Conservation (phyloP, 1,284 basidiomycete species). For the Naganishia liquefaciens region DNA sequence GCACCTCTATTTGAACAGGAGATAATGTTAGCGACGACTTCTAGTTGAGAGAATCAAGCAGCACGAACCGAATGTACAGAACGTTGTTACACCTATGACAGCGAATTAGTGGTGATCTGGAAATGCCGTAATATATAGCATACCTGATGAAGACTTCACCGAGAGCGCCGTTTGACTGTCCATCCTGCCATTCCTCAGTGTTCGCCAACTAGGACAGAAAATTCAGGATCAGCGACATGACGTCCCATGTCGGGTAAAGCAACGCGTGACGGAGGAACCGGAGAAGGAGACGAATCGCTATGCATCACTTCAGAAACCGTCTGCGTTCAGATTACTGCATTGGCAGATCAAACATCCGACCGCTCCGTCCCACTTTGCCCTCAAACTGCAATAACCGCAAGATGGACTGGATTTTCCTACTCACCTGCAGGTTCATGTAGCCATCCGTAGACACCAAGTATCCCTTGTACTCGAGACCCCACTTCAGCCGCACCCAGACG, state of each 20-base stretch:
- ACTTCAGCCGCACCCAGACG: constrained; percentile 92
- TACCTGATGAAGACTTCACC: constrained; percentile 98
- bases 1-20: constrained; percentile 6
- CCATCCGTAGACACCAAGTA: constrained; percentile 98
- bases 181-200: constrained; percentile 97
- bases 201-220: constrained; percentile 74
- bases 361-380: too few relatives aligned
- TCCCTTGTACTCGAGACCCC: constrained; percentile 99
- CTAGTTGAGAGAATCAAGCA: background rate
- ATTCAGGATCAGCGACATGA: background rate
- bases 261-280: too few relatives aligned
- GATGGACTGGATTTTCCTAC: constrained; percentile 38
- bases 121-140: constrained; percentile 39
- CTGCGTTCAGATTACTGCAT: too few relatives aligned
- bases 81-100: constrained; percentile 77
- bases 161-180: constrained; percentile 89
- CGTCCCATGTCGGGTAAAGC: background rate
- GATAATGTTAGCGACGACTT: background rate
- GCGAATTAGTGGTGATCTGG: constrained; percentile 20
- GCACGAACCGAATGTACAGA: constrained; percentile 65
- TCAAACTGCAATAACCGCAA: background rate
- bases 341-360: background rate
- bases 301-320: too few relatives aligned
- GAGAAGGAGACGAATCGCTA: too few relatives aligned
- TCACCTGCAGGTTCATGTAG: constrained; percentile 98